Conservation (phyloP, 139 green algal species). For the Chlamydomonas sphaeroides region DNA sequence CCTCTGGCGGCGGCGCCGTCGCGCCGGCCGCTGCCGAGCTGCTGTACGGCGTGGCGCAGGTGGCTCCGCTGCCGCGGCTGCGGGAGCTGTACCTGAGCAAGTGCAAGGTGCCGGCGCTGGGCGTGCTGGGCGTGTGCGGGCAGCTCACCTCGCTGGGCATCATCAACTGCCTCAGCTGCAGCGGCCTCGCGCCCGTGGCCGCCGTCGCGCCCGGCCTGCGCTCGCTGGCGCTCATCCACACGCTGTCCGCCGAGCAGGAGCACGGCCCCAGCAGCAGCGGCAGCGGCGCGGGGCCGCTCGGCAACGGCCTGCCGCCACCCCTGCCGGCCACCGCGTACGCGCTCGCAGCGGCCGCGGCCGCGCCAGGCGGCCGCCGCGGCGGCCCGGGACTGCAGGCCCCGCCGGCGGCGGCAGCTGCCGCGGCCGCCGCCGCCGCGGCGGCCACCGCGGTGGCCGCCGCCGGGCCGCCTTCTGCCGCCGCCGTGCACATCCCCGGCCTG, state of each 20-base stretch:
- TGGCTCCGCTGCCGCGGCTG: slow-evolving; percentile 16
- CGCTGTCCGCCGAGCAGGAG: slow-evolving; percentile 17
- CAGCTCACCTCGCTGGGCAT: slow-evolving; percentile 24
- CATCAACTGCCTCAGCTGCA: slow-evolving; percentile 38
- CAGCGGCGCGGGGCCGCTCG: background rate
- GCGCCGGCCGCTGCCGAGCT: background rate
- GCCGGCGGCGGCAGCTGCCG: background rate
- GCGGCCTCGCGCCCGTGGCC: slow-evolving; percentile 3
- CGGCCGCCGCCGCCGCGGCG: background rate
- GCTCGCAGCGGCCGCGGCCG: too few relatives aligned
- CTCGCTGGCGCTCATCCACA: slow-evolving; percentile 22
- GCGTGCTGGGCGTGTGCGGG: slow-evolving; percentile 23
- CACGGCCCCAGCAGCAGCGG: background rate
- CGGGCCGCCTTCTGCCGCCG: too few relatives aligned
- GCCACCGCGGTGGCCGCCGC: background rate
- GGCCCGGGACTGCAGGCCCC: too few relatives aligned
- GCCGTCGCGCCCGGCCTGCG: slow-evolving; percentile 5
- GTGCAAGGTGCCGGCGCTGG: slow-evolving; percentile 36
- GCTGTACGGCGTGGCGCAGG: slow-evolving; percentile 11
- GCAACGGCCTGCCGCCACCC: background rate
- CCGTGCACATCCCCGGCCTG: background rate
- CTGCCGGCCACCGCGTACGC: too few relatives aligned
- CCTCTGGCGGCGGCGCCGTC: background rate
- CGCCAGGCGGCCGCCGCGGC: too few relatives aligned
- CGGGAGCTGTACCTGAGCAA: slow-evolving; percentile 40